Percentiles rank a stretch among this genome's conserved stretches.
Conservation (phyloP, 176 grass and related monocot genomes). For the Sorghum bicolor region DNA sequence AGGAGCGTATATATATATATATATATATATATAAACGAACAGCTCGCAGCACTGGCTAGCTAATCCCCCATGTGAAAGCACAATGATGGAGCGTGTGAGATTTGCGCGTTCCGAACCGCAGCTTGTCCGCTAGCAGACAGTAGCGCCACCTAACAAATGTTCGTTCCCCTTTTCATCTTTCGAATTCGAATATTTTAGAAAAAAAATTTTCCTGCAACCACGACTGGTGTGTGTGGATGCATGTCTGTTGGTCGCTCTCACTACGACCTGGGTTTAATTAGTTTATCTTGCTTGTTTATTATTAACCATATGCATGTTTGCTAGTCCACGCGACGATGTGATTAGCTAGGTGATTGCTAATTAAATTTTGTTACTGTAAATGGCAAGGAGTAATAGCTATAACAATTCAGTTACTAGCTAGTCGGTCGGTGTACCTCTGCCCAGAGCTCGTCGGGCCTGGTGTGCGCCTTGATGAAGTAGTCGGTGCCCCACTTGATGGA, state of each 20-base stretch:
- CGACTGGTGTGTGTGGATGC: background rate
- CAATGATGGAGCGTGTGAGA: constrained; percentile 33
- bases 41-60: background rate
- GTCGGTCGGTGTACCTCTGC: constrained; percentile 71
- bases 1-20: background rate
- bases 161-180: constrained; percentile 10
- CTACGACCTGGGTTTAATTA: background rate
- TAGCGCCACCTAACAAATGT: constrained; percentile 68
- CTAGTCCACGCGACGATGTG: background rate
- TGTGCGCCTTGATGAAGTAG: constrained; percentile 90
- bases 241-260: constrained; percentile 25
- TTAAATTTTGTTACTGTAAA: background rate
- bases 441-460: constrained; percentile 66
- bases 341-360: background rate
- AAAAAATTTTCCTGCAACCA: background rate
- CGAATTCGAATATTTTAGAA: background rate
- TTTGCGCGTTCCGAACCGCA: constrained; percentile 39
- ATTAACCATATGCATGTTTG: too few relatives aligned
- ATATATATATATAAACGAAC: background rate
- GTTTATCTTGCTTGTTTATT: background rate
- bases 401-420: too few relatives aligned
- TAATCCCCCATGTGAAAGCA: constrained; percentile 1
- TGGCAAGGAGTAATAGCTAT: background rate
- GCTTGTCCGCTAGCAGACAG: constrained; percentile 24
- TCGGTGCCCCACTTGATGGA: constrained; percentile 90